These are phyloP conservation scores for Leptomonas pyrrhocoris DNA, from an alignment of 208 protist species.

Conservation along the genomic window DNA sequence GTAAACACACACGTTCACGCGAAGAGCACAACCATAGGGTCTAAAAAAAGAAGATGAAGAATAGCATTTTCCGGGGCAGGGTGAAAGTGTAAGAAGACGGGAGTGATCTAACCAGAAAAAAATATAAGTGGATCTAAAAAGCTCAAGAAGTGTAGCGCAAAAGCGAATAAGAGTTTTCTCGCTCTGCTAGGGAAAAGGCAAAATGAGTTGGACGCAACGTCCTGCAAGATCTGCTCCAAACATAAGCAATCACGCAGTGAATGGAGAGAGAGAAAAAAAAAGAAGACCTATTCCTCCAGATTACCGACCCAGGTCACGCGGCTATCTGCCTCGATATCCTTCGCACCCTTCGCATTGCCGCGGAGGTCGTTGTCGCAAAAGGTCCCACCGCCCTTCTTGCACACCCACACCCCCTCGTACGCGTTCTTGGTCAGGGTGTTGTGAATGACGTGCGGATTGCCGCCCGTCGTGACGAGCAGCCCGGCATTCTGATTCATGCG, in stretches of 20 bases:
- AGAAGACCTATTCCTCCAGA: conserved; percentile 36
- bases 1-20: neutral
- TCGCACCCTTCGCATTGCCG: conserved; percentile 75
- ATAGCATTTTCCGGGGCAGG: neutral
- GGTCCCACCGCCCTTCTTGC: conserved; percentile 72
- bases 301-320: conserved; percentile 73
- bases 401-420: conserved; percentile 92
- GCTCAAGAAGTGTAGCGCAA: conserved; percentile 29
- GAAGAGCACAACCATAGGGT: neutral
- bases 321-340: conserved; percentile 69
- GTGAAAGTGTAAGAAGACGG: neutral
- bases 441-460: conserved; percentile 67
- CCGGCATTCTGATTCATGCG: conserved; percentile 79
- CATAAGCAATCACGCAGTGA: neutral
- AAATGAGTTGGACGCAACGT: neutral
- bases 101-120: conserved; percentile 7
- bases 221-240: neutral
- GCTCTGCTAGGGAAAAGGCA: conserved; percentile 8
- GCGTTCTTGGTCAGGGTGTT: conserved; percentile 78
- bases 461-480: conserved; percentile 79
- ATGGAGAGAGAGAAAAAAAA: neutral
- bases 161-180: neutral
- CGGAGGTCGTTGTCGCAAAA: conserved; percentile 87
- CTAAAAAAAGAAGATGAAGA: neutral
- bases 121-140: conserved; percentile 13